Evolutionary conservation across 345 rosid genomes (phyloP).

Genomic region (Euclidium syriacum): DNA sequence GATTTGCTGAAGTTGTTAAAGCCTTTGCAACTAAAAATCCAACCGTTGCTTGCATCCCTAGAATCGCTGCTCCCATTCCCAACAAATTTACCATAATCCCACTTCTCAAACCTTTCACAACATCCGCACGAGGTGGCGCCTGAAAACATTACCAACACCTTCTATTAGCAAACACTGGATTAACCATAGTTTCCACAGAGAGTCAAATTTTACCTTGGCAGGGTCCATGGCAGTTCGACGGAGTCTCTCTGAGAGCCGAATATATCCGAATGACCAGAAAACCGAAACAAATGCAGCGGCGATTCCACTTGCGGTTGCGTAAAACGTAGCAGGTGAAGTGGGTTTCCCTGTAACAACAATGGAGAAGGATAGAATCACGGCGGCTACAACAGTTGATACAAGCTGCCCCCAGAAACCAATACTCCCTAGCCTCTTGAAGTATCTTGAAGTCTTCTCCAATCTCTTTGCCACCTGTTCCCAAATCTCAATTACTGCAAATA

Average conservation of each 20-base stretch:
- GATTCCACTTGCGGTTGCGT: constrained; percentile 83
- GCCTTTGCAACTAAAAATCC: constrained; percentile 91
- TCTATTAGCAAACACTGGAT: background rate
- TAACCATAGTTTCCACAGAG: background rate
- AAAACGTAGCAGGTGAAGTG: constrained; percentile 78
- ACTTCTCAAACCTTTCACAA: constrained; percentile 80
- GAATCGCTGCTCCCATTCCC: constrained; percentile 92
- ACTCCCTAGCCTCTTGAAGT: constrained; percentile 84
- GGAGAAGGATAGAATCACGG: constrained; percentile 87
- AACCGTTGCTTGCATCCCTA: constrained; percentile 96
- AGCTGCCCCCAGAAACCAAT: constrained; percentile 98
- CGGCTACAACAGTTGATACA: constrained; percentile 73
- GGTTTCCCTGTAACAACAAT: constrained; percentile 71
- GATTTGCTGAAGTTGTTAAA: constrained; percentile 82
- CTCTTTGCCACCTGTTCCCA: constrained; percentile 95
- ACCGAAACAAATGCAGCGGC: constrained; percentile 87
- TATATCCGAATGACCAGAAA: constrained; percentile 94
- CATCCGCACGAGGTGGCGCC: constrained; percentile 99
- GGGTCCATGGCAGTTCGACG: constrained; percentile 71
- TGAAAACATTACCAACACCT: constrained; percentile 16
- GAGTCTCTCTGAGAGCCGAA: constrained; percentile 83
- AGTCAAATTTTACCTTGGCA: constrained; percentile 56
- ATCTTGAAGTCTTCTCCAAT: constrained; percentile 83
- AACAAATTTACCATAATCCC: constrained; percentile 75
- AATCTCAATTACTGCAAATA: background rate